A percentile compares a stretch with the other conserved stretches of the same genome.
Conservation (phyloP, 306 rosid species). For the Glycine soja region DNA sequence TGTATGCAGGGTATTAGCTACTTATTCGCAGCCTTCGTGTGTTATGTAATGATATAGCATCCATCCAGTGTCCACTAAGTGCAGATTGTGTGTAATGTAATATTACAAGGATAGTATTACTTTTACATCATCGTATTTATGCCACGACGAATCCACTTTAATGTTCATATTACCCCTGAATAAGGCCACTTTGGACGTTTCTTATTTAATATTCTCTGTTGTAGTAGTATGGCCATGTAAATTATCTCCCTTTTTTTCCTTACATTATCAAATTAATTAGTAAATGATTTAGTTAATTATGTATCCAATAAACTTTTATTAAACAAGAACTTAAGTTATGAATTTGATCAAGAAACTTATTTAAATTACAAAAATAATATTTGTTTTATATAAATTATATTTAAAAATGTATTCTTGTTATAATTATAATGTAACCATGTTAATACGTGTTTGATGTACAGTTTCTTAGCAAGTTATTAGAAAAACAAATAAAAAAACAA, state of each 20-base stretch:
- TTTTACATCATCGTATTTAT: slow-evolving; percentile 37
- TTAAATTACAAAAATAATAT: not conserved
- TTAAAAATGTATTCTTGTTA: too few relatives aligned
- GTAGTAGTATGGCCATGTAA: slow-evolving; percentile 15
- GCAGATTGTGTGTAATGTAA: slow-evolving; percentile 35
- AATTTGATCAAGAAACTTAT: not conserved
- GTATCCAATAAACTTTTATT: not conserved
- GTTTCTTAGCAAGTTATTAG: too few relatives aligned
- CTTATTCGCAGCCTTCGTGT: slow-evolving; percentile 35
- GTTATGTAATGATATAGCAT: slow-evolving; percentile 25
- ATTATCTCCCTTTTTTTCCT: not conserved
- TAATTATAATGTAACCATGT: too few relatives aligned
- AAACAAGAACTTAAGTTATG: not conserved
- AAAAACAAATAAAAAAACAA: too few relatives aligned
- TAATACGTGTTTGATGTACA: too few relatives aligned
- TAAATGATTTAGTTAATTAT: not conserved
- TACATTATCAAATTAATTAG: not conserved
- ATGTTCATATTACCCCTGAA: slow-evolving; percentile 1
- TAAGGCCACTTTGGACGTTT: slow-evolving; percentile 46
- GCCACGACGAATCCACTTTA: slow-evolving; percentile 33
- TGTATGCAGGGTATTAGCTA: slow-evolving; percentile 62
- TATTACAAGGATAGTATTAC: slow-evolving; percentile 26
- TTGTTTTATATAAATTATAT: too few relatives aligned
- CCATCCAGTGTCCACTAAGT: slow-evolving; percentile 34
- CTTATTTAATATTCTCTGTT: slow-evolving; percentile 39